Base-by-base conservation (phyloP, 1,284 basidiomycete species). In the Porogramme epimiltina region DNA sequence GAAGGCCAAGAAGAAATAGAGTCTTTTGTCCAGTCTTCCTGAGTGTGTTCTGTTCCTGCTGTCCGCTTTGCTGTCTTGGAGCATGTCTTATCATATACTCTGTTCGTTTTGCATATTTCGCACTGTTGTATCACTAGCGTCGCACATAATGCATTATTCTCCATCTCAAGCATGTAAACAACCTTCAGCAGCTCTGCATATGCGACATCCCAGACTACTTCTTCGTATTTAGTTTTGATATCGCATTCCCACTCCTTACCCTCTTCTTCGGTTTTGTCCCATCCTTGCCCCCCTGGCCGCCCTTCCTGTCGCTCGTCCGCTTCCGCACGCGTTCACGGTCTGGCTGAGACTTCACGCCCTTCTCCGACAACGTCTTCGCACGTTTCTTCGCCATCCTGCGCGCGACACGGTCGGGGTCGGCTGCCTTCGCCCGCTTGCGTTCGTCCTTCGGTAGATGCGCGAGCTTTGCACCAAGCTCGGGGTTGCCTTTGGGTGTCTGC, bases 361-460 rank as follows among this genome's bases (percentile, higher is more conserved):
- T 71, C 53, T 74, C 73, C 40, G 71, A 76, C 63, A 88, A 70
- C 25, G 82, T 76, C 71, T 89, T 77, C 25, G 83, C 79, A 70
- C 88, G 87, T 73, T 95, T 95, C 83, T 97, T 97, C 42, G 91
- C 91, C 64, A 95, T 66, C 46, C 95, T 79, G 46, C 95, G 75
- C 38, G 88, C 89, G 41, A 93, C 76, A 38, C 95, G 84, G 48
- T 91, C 89, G 0, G 84, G 77, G 64, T 97, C 89, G 16, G 78
- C 64, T 0, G 85, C 78, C 72, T 98, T 98, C 61, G 77, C 83
- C 39, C 81, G 74, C 73, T 95, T 96, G 52, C 95, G 82, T 56
- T 89, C 89, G 11, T 91, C 88, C 70, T 95, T 95, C n/a, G 87
- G 80, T 33, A 96, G 73, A 43, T 83, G 78, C 26, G 80, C 83